These are phyloP conservation scores for Chrysanthemum makinoi DNA, from an alignment of 129 eudicot genomes.

Conservation along the genomic window DNA sequence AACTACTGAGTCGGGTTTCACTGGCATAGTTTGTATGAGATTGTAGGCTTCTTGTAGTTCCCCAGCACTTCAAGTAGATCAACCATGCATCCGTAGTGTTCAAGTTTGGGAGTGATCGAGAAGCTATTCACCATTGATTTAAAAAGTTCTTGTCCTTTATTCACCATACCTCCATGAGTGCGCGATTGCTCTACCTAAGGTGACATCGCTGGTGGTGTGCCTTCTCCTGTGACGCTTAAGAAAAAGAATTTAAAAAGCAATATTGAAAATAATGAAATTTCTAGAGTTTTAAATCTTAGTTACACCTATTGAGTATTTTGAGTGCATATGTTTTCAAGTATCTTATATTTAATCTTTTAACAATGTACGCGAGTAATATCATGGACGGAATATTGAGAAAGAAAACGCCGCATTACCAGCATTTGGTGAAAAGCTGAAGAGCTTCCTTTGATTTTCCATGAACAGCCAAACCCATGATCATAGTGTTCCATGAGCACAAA, in stretches of 20 bases:
- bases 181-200: slow-evolving; percentile 75
- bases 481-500: slow-evolving; percentile 74
- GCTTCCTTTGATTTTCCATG: slow-evolving; percentile 65
- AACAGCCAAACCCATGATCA: slow-evolving; percentile 76
- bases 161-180: slow-evolving; percentile 69
- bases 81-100: slow-evolving; percentile 77
- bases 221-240: slow-evolving; percentile 27
- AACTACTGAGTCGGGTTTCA: slow-evolving; percentile 62
- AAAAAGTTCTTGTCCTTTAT: slow-evolving; percentile 52
- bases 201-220: slow-evolving; percentile 53
- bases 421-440: slow-evolving; percentile 54
- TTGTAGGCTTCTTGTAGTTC: slow-evolving; percentile 56
- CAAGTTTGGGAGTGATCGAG: slow-evolving; percentile 48
- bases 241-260: background rate
- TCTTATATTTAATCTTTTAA: too few relatives aligned
- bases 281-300: too few relatives aligned
- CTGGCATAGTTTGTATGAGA: slow-evolving; percentile 58
- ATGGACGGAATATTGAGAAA: background rate
- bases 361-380: background rate
- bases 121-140: slow-evolving; percentile 45
- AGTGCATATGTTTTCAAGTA: too few relatives aligned
- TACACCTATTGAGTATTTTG: too few relatives aligned
- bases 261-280: background rate
- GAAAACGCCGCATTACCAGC: slow-evolving; percentile 19
- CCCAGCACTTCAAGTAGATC: slow-evolving; percentile 71